A percentile compares a stretch with the other conserved stretches of the same genome.
These are phyloP conservation scores for Nakaseomyces glabratus DNA, from an alignment of 1,139 yeast species.

Conservation along the genomic window DNA sequence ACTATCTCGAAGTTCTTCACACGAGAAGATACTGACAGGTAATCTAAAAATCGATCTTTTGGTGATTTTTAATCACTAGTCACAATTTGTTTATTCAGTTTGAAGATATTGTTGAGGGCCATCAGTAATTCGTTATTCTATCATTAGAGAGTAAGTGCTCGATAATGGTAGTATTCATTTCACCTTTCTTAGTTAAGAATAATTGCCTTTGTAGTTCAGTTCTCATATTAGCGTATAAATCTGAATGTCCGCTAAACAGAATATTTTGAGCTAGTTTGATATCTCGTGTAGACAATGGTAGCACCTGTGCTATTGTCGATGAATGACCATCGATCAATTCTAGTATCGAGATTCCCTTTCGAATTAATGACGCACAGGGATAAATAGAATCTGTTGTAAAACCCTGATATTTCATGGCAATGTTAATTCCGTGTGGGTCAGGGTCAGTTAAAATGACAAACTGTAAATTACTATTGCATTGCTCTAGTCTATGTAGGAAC, in stretches of 20 bases:
- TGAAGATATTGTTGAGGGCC: too few relatives aligned
- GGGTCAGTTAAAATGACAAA: slow-evolving; percentile 28
- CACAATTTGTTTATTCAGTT: too few relatives aligned
- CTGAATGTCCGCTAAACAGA: slow-evolving; percentile 5
- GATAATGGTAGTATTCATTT: slow-evolving; percentile 26
- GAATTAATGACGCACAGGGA: slow-evolving; percentile 13
- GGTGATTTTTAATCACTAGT: too few relatives aligned
- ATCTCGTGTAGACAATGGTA: slow-evolving; percentile 13
- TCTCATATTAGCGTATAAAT: slow-evolving; percentile 5
- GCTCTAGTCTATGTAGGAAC: slow-evolving; percentile 20
- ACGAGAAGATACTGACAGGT: too few relatives aligned
- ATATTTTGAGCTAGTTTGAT: slow-evolving; percentile 12
- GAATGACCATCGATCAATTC: slow-evolving; percentile 12
- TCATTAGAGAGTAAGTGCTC: too few relatives aligned
- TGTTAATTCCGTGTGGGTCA: slow-evolving; percentile 33
- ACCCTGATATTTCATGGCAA: slow-evolving; percentile 25
- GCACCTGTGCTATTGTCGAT: slow-evolving; percentile 10
- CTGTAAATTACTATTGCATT: slow-evolving; percentile 3
- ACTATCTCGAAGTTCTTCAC: too few relatives aligned
- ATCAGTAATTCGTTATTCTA: too few relatives aligned
- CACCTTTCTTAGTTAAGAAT: slow-evolving; percentile 30
- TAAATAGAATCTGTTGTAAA: slow-evolving; percentile 8
- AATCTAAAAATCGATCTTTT: too few relatives aligned
- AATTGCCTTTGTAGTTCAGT: slow-evolving; percentile 30
- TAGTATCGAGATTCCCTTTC: slow-evolving; percentile 20